Percentiles rank a stretch among this genome's conserved stretches.
These are phyloP conservation scores for Hyaloscypha variabilis DNA, from an alignment of 495 filamentous ascomycete genomes.

Conservation along the genomic window DNA sequence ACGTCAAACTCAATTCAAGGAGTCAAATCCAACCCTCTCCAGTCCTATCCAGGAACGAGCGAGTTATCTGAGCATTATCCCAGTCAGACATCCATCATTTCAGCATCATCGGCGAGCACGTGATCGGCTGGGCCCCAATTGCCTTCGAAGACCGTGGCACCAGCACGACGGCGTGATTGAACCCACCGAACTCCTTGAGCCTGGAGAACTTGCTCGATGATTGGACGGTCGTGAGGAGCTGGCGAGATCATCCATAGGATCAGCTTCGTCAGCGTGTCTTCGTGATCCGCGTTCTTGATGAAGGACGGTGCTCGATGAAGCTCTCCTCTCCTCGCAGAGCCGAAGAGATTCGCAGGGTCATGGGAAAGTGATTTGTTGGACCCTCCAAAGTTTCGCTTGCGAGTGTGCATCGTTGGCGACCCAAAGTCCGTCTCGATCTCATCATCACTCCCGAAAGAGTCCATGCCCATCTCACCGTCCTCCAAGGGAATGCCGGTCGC, in stretches of 20 bases:
- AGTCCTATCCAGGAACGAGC: conserved; percentile 32
- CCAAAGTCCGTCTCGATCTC: conserved; percentile 32
- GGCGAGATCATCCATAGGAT: conserved; percentile 88
- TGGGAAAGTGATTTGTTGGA: conserved; percentile 35
- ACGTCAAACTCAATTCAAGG: conserved; percentile 23
- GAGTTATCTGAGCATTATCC: conserved; percentile 25
- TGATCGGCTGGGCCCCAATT: conserved; percentile 89
- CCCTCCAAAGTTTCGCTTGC: conserved; percentile 25
- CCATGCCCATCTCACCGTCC: conserved; percentile 40
- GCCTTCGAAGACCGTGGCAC: conserved; percentile 91
- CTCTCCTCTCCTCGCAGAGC: conserved; percentile 48
- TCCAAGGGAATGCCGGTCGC: conserved; percentile 65
- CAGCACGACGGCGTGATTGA: conserved; percentile 69
- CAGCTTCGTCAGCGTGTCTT: conserved; percentile 77
- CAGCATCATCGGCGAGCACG: conserved; percentile 67
- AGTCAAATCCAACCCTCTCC: conserved; percentile 27
- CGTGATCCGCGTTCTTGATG: conserved; percentile 74
- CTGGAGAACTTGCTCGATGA: conserved; percentile 68
- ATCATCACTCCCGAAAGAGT: conserved; percentile 38
- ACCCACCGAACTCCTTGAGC: conserved; percentile 77
- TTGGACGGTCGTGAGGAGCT: conserved; percentile 72
- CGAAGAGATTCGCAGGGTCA: conserved; percentile 47
- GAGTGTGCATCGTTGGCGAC: conserved; percentile 33
- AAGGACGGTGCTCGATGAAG: conserved; percentile 78
- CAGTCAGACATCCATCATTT: conserved; percentile 68